Conservation (phyloP, 306 rosid genomes). For the Corylus heterophylla region DNA sequence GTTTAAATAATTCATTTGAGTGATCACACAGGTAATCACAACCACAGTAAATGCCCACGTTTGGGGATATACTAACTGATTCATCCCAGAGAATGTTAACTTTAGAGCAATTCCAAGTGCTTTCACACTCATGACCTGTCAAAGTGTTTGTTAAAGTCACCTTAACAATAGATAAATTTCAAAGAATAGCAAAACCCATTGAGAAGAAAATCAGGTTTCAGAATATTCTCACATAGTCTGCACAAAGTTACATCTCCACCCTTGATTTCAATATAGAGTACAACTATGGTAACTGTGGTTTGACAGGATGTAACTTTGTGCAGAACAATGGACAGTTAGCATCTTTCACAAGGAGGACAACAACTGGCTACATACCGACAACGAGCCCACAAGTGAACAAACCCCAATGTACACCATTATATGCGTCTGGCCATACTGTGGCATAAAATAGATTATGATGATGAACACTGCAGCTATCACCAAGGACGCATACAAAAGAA, state of each 20-base stretch:
- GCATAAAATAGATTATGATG: slow-evolving; percentile 78
- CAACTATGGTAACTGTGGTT: background rate
- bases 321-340: background rate
- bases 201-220: background rate
- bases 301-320: background rate
- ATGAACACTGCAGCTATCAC: slow-evolving; percentile 71
- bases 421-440: slow-evolving; percentile 94
- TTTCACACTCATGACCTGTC: slow-evolving; percentile 97
- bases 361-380: slow-evolving; percentile 66
- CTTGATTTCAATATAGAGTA: slow-evolving; percentile 1
- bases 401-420: slow-evolving; percentile 97
- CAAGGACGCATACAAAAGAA: slow-evolving; percentile 76
- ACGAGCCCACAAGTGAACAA: slow-evolving; percentile 93
- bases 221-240: background rate
- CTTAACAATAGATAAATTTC: background rate
- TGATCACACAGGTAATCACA: slow-evolving; percentile 79
- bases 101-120: slow-evolving; percentile 97
- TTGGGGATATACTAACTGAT: slow-evolving; percentile 88
- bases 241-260: slow-evolving; percentile 1
- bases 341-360: no score
- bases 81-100: slow-evolving; percentile 87
- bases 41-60: slow-evolving; percentile 88
- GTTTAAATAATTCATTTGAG: slow-evolving; percentile 97
- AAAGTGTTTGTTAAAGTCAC: slow-evolving; percentile 15
- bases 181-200: slow-evolving; percentile 7